These are phyloP conservation scores for Pseudogymnoascus sp. DNA, from an alignment of 2,329 filamentous ascomycete genomes.

Conservation along the genomic window DNA sequence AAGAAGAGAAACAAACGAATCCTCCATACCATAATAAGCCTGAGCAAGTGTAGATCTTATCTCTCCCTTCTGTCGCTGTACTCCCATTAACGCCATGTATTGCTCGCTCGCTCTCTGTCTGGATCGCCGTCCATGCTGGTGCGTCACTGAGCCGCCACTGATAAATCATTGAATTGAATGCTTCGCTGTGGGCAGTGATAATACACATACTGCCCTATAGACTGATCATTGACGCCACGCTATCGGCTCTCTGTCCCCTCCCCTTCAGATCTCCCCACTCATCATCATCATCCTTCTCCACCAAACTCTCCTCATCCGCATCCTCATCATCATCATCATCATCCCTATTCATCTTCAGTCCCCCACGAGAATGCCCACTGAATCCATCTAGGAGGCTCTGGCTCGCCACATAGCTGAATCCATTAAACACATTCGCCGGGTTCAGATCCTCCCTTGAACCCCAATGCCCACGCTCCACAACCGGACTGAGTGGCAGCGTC, in stretches of 20 bases:
- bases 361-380: constrained; percentile 16
- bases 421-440: constrained; percentile 22
- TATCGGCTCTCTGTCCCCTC: neutral
- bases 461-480: constrained; percentile 32
- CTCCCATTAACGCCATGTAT: neutral
- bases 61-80: neutral
- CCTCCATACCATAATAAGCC: neutral
- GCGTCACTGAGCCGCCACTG: neutral
- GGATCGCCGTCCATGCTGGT: neutral
- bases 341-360: neutral
- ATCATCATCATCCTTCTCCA: neutral
- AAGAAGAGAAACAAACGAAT: neutral
- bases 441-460: constrained; percentile 15
- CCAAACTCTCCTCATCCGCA: neutral
- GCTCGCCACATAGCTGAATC: constrained; percentile 29
- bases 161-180: neutral
- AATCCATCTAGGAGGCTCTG: constrained; percentile 25
- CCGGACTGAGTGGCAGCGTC: constrained; percentile 69
- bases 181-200: neutral
- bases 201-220: neutral
- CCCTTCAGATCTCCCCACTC: neutral
- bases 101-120: neutral
- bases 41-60: neutral
- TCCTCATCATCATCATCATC: constrained; percentile 8
- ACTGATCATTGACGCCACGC: neutral